Evolutionary conservation across 2,329 filamentous ascomycete species (phyloP).

Genomic region (Colletotrichum shisoi): DNA sequence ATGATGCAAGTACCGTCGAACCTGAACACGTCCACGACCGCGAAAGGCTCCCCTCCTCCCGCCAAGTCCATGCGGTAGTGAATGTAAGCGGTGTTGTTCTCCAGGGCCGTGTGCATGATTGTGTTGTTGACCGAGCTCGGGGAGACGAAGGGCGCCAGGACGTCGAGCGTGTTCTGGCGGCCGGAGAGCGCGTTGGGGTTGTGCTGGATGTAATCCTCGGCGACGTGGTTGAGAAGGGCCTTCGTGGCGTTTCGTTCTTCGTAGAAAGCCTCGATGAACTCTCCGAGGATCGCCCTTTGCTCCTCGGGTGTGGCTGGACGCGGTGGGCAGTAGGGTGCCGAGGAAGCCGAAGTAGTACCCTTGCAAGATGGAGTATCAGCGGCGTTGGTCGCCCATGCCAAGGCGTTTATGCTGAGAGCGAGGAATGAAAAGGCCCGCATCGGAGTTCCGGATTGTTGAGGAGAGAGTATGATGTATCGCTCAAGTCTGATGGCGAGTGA

Average conservation of each 20-base stretch:
- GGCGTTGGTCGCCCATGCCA: constrained; percentile 28
- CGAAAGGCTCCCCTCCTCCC: constrained; percentile 9
- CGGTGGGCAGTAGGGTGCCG: constrained; percentile 27
- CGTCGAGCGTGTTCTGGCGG: constrained; percentile 18
- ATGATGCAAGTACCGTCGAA: constrained; percentile 38
- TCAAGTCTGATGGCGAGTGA: background rate
- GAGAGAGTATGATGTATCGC: background rate
- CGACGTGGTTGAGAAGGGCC: constrained; percentile 29
- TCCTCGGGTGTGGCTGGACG: constrained; percentile 9
- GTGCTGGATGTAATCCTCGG: constrained; percentile 38
- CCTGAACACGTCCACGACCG: constrained; percentile 36
- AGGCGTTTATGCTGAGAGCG: constrained; percentile 21
- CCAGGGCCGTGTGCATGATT: constrained; percentile 22
- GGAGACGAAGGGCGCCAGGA: constrained; percentile 20
- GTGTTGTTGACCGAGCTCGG: constrained; percentile 25
- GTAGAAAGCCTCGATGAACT: constrained; percentile 31
- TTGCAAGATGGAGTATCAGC: background rate
- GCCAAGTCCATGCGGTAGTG: constrained; percentile 32
- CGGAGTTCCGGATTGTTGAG: background rate
- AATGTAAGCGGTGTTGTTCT: constrained; percentile 25
- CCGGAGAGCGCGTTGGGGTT: constrained; percentile 35
- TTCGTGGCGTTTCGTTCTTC: constrained; percentile 24
- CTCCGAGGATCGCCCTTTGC: constrained; percentile 24
- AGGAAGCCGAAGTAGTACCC: background rate
- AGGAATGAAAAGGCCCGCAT: constrained; percentile 18